Evolutionary conservation across 2,329 filamentous ascomycete species (phyloP).

Genomic region (Lachnellula suecica): DNA sequence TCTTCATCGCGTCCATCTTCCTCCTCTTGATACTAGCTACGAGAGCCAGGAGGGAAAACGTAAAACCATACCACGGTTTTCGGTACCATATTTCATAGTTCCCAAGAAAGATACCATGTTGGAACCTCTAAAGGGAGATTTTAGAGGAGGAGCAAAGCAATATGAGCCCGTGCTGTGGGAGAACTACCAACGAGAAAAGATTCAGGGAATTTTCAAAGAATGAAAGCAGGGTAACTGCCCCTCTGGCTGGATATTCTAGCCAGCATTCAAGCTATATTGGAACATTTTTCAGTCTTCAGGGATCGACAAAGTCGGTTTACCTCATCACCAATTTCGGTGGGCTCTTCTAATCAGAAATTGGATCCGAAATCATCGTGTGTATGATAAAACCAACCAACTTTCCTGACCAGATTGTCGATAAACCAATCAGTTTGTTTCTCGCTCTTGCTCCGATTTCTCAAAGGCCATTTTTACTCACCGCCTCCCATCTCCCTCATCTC

Average conservation of each 20-base stretch:
- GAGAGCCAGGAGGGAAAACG: neutral
- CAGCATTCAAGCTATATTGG: too few species aligned
- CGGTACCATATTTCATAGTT: conserved; percentile 16
- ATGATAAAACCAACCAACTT: too few species aligned
- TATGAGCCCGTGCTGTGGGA: neutral
- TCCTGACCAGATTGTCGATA: too few species aligned
- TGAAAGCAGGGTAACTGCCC: neutral
- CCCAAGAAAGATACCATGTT: conserved; percentile 9
- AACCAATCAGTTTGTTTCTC: too few species aligned
- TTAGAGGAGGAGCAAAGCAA: neutral
- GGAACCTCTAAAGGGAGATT: neutral
- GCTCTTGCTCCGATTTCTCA: neutral
- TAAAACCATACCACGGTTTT: conserved; percentile 10
- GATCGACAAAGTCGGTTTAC: too few species aligned
- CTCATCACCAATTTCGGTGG: too few species aligned
- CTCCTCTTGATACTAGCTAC: conserved; percentile 3
- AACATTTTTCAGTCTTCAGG: too few species aligned
- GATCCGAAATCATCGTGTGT: too few species aligned
- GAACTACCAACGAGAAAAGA: neutral
- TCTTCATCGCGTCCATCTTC: conserved; percentile 14
- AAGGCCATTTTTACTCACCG: too few species aligned
- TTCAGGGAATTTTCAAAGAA: neutral
- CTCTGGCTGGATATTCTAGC: too few species aligned
- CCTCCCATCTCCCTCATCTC: conserved; percentile 12
- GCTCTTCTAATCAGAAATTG: too few species aligned